Percentiles rank a stretch among this genome's conserved stretches.
phyloP scores from a whole-genome alignment of 257 asterid species.

The Solanum pinnatisectum region DNA sequence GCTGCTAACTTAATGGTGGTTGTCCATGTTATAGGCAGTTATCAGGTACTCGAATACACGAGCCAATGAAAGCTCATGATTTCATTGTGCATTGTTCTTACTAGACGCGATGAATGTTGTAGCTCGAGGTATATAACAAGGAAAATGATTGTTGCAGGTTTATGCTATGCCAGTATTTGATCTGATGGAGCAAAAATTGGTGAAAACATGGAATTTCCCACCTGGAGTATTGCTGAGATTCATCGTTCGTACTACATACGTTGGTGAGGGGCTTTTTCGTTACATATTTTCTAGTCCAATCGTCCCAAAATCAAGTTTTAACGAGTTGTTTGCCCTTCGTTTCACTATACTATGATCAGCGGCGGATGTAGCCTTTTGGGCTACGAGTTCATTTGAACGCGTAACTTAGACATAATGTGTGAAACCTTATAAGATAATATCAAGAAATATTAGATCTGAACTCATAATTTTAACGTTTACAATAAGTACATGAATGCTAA shows the following conservation, averaged over 20 bases:
- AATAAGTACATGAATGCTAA: neutral
- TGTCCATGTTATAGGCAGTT: constrained; percentile 82
- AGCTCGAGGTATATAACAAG: neutral
- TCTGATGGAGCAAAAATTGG: constrained; percentile 34
- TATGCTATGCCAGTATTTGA: constrained; percentile 91
- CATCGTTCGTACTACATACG: constrained; percentile 58
- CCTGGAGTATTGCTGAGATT: constrained; percentile 40
- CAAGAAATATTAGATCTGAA: neutral
- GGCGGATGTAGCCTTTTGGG: neutral
- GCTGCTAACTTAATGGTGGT: constrained; percentile 85
- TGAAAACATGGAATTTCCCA: constrained; percentile 27
- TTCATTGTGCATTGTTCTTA: neutral
- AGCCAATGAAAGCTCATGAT: neutral
- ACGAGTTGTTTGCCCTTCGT: neutral
- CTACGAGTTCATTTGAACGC: neutral
- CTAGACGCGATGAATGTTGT: neutral
- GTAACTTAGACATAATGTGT: neutral
- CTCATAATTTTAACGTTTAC: neutral
- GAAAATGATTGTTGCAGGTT: constrained; percentile 27
- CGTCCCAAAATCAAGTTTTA: neutral
- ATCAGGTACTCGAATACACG: constrained; percentile 42
- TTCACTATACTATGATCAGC: neutral
- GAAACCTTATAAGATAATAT: neutral
- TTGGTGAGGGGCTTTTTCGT: constrained; percentile 33
- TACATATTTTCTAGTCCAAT: neutral